phyloP scores from a whole-genome alignment of 2,329 filamentous ascomycete species.

The Colletotrichum aenigma region DNA sequence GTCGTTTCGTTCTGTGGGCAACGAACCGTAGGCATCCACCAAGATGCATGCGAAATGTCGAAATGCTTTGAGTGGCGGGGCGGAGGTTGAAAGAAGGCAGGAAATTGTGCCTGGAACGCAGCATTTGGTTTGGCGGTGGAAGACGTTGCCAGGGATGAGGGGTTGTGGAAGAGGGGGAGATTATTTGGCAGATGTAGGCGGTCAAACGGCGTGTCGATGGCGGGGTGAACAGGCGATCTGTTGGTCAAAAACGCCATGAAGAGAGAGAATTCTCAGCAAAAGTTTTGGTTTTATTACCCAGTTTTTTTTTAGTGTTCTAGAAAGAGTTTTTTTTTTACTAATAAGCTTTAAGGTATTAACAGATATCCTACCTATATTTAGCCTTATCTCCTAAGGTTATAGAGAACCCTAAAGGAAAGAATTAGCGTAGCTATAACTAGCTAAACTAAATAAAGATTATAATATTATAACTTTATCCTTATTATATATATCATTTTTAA shows the following conservation, averaged over 20 bases:
- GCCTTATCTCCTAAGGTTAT: no score
- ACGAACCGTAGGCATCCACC: neutral
- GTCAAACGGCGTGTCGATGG: neutral
- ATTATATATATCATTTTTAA: no score
- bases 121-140: neutral
- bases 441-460: no score
- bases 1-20: neutral
- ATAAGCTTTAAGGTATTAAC: no score
- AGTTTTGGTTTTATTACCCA: no score
- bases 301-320: no score
- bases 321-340: no score
- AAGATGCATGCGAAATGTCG: neutral
- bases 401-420: no score
- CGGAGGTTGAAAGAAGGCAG: neutral
- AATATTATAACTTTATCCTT: no score
- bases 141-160: neutral
- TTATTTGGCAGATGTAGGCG: neutral
- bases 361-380: no score
- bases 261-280: neutral
- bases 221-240: neutral
- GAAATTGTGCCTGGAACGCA: neutral
- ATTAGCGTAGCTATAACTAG: no score
- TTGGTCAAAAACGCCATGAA: neutral
- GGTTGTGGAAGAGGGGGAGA: neutral
- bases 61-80: neutral